Base-by-base conservation (phyloP, 805 yeast genomes). In the Metschnikowia dekortorum region DNA sequence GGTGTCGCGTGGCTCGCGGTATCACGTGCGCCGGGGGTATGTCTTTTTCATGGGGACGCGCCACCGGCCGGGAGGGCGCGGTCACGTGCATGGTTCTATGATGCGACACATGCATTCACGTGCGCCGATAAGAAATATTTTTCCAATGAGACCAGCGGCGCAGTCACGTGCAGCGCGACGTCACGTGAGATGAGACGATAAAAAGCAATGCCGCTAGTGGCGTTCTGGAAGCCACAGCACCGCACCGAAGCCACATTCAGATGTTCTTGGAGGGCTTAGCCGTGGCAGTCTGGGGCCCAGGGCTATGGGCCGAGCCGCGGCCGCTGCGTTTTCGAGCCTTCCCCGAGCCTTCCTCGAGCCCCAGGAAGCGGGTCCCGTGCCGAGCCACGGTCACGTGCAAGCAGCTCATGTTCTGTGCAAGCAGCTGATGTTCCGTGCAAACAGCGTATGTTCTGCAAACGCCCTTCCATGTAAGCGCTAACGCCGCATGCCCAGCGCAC, bases 101-200 rank as follows among this genome's bases (percentile, higher is more conserved):
- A 32, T n/a, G 34, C 11, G 34, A 11, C 22, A 4, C 5, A 5
- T 22, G 18, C 22, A 22, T 22, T 22, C 22, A 22, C 22, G 22
- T 22, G 22, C 22, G 22, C 4, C 22, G 22, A 22, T 22, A 22
- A 22, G 5, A 22, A 22, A 22, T 0, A 22, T 22, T 22, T 22
- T 22, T 22, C 22, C 22, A 3, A 22, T 4, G 22, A 4, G 3
- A 22, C 22, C 22, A 22, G 22, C 4, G 22, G 22, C 22, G 22
- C 22, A 3, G 10, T 11, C 30, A n/a, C 42, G 42, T 14, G 31
- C 11, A 8, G 9, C 30, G 4, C 9, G 8, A 6, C 8, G 4
- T 42, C 45, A 33, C 45, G 45, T 42, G 45, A 14, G 38, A 42
- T 42, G 38, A 22, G 32, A 32, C 18, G n/a, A 8, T 31, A n/a